A percentile compares a stretch with the other conserved stretches of the same genome.
Evolutionary conservation across 306 rosid species (phyloP).

Genomic region (Aeschynomene evenia): DNA sequence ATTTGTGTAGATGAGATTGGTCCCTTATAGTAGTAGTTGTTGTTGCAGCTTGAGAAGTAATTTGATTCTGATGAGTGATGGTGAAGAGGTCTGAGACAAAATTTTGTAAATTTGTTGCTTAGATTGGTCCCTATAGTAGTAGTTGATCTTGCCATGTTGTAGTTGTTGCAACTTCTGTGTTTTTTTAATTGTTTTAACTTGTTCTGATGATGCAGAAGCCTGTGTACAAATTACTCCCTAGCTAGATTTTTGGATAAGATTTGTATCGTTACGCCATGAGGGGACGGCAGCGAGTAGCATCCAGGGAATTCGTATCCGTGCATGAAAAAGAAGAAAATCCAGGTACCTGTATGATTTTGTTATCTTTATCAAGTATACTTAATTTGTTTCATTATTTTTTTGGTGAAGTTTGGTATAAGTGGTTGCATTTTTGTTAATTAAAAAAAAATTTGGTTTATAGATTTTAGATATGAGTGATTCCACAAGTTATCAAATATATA

Average conservation of each 20-base stretch:
- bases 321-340: slow-evolving; percentile 50
- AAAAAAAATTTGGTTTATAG: not conserved
- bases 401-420: not conserved
- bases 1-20: too few relatives aligned
- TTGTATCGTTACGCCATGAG: slow-evolving; percentile 53
- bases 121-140: not conserved
- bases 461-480: slow-evolving; percentile 21
- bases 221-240: slow-evolving; percentile 12
- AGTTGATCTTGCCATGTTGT: not conserved
- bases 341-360: slow-evolving; percentile 40
- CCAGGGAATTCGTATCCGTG: slow-evolving; percentile 43
- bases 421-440: not conserved
- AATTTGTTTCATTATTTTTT: not conserved
- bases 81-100: not conserved
- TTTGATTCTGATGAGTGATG: too few relatives aligned
- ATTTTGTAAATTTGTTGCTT: not conserved
- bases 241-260: slow-evolving; percentile 32
- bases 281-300: slow-evolving; percentile 63
- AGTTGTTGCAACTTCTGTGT: not conserved
- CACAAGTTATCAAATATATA: not conserved
- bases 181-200: not conserved
- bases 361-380: not conserved
- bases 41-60: too few relatives aligned
- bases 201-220: slow-evolving; percentile 29
- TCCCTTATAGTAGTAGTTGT: too few relatives aligned